Evolutionary conservation across 768 basidiomycete genomes (phyloP), one percentile per base, ranked within the genome.

Genomic region (Pleurotus citrinopileatus): DNA sequence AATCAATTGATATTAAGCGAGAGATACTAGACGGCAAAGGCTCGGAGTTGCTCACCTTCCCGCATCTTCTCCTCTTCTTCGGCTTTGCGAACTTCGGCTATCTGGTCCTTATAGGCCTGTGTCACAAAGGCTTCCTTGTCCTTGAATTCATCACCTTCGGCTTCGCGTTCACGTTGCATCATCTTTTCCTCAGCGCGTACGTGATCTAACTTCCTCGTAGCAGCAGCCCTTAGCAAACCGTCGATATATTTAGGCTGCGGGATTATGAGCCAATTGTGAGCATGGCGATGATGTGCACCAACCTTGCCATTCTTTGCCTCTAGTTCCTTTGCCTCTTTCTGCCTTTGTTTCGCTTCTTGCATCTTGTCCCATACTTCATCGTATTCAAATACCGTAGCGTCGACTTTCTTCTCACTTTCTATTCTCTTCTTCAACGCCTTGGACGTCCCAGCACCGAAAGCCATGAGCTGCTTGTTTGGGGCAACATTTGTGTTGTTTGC

Each of bases 111-210:
- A 73, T 99, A 99, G 20, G 92, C 94, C 63, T 94, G 91, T 0
- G 97, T 99, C 46, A 98, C 96, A 63, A 98, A 99, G n/a, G 85
- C 78, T 52, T 98, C 97, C 74, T 95, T 98, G 73, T 92, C 97
- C 54, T 79, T 79, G 66, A 92, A 99, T 67, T 94, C 82, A 57
- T 94, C 94, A 0, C 97, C 97, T 71, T 99, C 97, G 17, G 79
- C 73, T 70, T 95, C 92, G 19, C 97, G 82, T 68, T 98, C 97
- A 40, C 82, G 79, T 66, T 95, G 91, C 66, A 98, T 87, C 89
- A 96, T 89, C 77, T 98, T 98, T 71, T 98, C 96, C 69, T 99
- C 97, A 0, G 97, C 97, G 52, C 94, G 80, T 9, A 98, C 71
- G 62, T 91, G 81, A 67, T 99, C 97, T 44, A 96, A 68, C 61